These are phyloP conservation scores for Oenanthe javanica DNA, from an alignment of 140 eudicot species.

Conservation along the genomic window DNA sequence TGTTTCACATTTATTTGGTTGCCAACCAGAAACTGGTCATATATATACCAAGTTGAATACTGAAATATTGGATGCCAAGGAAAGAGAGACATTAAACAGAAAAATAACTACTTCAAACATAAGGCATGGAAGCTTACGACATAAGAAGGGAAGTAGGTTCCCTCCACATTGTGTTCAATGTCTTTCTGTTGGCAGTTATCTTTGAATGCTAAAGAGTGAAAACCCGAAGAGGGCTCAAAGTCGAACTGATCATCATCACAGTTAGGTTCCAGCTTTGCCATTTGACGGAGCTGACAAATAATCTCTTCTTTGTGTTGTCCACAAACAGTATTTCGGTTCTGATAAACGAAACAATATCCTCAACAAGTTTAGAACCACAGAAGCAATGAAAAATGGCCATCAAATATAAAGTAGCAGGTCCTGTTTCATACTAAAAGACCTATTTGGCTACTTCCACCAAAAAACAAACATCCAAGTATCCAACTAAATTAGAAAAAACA, in stretches of 20 bases:
- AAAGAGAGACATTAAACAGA: neutral
- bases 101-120: neutral
- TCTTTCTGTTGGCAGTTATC: constrained; percentile 14
- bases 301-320: constrained; percentile 76
- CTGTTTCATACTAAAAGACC: neutral
- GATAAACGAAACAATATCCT: constrained; percentile 23
- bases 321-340: constrained; percentile 76
- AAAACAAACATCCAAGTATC: neutral
- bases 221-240: constrained; percentile 24
- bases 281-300: constrained; percentile 66
- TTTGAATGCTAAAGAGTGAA: constrained; percentile 21
- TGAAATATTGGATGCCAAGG: neutral
- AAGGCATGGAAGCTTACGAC: constrained; percentile 30
- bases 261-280: constrained; percentile 59
- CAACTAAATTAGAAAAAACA: neutral
- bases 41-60: neutral
- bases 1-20: neutral
- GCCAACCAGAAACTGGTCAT: neutral
- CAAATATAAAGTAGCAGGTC: neutral
- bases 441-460: neutral
- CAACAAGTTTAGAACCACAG: constrained; percentile 17
- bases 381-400: neutral
- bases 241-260: constrained; percentile 25
- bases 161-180: constrained; percentile 31
- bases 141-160: constrained; percentile 20